Conservation (phyloP, 2,329 filamentous ascomycete genomes). For the Gnomoniopsis smithogilvyi region DNA sequence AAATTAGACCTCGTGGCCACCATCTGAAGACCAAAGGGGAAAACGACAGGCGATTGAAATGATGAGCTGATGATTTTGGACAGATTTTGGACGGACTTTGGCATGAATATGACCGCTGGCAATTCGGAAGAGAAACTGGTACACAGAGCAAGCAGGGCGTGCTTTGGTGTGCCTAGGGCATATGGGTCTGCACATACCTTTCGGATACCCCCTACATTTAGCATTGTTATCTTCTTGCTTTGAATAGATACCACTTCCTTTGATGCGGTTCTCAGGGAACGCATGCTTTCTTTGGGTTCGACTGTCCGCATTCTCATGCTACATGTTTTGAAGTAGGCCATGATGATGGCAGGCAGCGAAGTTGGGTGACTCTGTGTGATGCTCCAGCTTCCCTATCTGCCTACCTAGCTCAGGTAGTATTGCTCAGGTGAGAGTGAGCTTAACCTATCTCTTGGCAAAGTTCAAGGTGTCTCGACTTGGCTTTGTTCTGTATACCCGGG, state of each 20-base stretch:
- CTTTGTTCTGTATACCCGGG: no score
- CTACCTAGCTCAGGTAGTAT: no score
- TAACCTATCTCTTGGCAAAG: no score
- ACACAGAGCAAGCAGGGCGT: neutral
- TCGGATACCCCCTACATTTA: neutral
- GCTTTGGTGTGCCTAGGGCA: neutral
- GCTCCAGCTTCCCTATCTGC: no score
- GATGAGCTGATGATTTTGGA: neutral
- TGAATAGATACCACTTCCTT: neutral
- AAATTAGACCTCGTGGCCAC: constrained; percentile 2
- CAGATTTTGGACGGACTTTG: neutral
- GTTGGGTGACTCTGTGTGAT: no score
- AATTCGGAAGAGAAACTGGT: neutral
- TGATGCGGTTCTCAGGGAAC: neutral
- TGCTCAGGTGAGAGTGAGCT: no score
- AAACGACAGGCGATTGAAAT: neutral
- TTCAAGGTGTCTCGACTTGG: no score
- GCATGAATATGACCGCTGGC: neutral
- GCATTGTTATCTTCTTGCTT: neutral
- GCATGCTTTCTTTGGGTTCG: no score
- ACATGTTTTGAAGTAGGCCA: no score
- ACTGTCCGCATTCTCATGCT: no score
- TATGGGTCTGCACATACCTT: neutral
- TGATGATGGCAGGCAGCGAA: no score
- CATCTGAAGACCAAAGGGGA: neutral